A percentile compares a stretch with the other conserved stretches of the same genome.
These are phyloP conservation scores for Aurantiochytrium sp. DNA, from an alignment of 108 stramenopile genomes.

Conservation along the genomic window DNA sequence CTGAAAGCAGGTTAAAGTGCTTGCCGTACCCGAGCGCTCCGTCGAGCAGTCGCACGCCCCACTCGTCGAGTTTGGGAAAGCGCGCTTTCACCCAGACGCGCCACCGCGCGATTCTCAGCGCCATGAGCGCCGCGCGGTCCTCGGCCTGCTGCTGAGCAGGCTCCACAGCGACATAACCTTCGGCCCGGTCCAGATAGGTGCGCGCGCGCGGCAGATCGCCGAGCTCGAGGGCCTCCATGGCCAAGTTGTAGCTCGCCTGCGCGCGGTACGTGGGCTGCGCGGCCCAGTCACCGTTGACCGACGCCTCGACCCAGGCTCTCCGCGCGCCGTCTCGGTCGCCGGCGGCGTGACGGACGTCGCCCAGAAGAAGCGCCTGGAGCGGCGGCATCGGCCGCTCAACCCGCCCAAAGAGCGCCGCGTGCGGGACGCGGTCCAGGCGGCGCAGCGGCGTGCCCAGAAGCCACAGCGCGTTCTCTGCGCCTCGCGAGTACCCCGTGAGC, in stretches of 20 bases:
- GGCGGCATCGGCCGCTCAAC: not conserved
- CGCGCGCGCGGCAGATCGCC: not conserved
- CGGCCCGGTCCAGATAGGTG: not conserved
- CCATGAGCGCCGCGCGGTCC: not conserved
- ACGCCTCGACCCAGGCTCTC: not conserved
- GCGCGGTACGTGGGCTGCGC: not conserved
- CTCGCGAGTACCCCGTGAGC: not conserved
- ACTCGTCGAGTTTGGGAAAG: not conserved
- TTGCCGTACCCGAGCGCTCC: too few species aligned
- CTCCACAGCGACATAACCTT: not conserved
- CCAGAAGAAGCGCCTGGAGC: not conserved
- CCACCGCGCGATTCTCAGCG: not conserved
- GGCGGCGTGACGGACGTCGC: not conserved
- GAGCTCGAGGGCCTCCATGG: not conserved
- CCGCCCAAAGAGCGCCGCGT: not conserved
- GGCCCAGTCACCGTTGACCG: not conserved
- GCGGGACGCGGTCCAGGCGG: not conserved
- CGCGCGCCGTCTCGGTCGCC: not conserved
- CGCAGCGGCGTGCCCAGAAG: not conserved
- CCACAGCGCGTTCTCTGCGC: slow-evolving; percentile 27
- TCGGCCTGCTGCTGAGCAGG: not conserved
- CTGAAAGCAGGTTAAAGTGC: too few species aligned
- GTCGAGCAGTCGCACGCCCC: not conserved
- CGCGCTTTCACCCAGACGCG: not conserved
- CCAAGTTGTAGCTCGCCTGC: slow-evolving; percentile 11